Evolutionary conservation across 108 stramenopile species (phyloP).

Genomic region (Schizochytrium sp.): DNA sequence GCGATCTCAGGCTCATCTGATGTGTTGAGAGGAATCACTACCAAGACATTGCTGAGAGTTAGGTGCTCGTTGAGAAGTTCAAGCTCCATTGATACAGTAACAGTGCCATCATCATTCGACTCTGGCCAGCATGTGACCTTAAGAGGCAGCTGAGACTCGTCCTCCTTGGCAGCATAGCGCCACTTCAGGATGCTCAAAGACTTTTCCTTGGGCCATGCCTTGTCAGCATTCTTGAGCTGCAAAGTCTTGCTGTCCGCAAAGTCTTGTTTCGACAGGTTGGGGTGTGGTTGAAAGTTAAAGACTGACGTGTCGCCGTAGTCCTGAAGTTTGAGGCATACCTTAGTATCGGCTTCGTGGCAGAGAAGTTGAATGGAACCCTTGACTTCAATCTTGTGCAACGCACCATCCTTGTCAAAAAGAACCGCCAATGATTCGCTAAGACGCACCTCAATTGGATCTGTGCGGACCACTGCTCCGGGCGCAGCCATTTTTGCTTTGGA

Average conservation of each 20-base stretch:
- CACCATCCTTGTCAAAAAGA: constrained; percentile 42
- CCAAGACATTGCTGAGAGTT: background rate
- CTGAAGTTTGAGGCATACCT: constrained; percentile 40
- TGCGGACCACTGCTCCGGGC: constrained; percentile 22
- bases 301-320: constrained; percentile 27
- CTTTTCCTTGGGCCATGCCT: constrained; percentile 56
- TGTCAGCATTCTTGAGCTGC: constrained; percentile 55
- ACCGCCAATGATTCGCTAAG: constrained; percentile 8
- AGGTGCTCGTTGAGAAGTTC: constrained; percentile 47
- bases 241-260: constrained; percentile 19
- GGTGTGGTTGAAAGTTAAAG: constrained; percentile 29
- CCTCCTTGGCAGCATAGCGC: constrained; percentile 57
- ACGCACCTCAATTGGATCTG: constrained; percentile 18
- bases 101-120: constrained; percentile 50
- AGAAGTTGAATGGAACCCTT: constrained; percentile 29
- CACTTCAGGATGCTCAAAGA: constrained; percentile 53
- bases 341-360: constrained; percentile 41
- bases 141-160: constrained; percentile 55
- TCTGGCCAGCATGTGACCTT: constrained; percentile 45
- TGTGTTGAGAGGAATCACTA: constrained; percentile 42
- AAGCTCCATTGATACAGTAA: constrained; percentile 55
- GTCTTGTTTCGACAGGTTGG: constrained; percentile 44
- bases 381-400: constrained; percentile 42
- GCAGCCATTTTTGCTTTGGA: constrained; percentile 56
- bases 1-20: constrained; percentile 39